Conservation (phyloP, 2,329 filamentous ascomycete genomes). For the Epichloe uncinata region DNA sequence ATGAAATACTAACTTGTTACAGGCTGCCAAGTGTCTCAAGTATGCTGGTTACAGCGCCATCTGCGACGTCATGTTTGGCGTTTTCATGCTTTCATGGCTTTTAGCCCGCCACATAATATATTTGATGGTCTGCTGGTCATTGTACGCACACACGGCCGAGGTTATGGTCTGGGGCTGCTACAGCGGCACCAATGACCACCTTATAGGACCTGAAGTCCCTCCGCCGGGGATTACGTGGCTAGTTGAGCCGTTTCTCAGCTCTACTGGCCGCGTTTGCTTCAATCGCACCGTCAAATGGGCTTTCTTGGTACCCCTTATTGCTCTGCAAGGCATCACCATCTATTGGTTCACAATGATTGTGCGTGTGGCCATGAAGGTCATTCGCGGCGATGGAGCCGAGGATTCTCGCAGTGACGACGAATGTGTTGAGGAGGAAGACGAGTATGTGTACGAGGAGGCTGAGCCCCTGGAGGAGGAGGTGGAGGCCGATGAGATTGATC, state of each 20-base stretch:
- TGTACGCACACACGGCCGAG: conserved; percentile 51
- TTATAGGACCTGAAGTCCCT: conserved; percentile 38
- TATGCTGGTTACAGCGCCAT: conserved; percentile 64
- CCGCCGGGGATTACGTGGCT: conserved; percentile 47
- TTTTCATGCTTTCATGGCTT: conserved; percentile 82
- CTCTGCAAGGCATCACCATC: conserved; percentile 67
- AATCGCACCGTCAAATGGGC: conserved; percentile 59
- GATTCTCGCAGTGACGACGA: conserved; percentile 79
- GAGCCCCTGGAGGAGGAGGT: conserved; percentile 59
- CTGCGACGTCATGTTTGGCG: conserved; percentile 72
- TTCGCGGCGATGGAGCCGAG: conserved; percentile 65
- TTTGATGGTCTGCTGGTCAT: conserved; percentile 66
- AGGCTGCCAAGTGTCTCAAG: conserved; percentile 88
- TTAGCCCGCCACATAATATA: conserved; percentile 72
- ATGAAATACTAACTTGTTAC: neutral
- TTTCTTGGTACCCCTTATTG: conserved; percentile 64
- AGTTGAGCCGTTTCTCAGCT: conserved; percentile 58
- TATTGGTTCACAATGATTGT: conserved; percentile 87
- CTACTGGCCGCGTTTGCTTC: conserved; percentile 67
- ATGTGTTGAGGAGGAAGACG: conserved; percentile 41
- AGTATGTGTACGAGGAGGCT: conserved; percentile 40
- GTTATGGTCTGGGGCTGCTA: conserved; percentile 62
- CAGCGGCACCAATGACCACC: conserved; percentile 38
- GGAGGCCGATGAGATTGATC: conserved; percentile 56
- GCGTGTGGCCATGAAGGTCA: conserved; percentile 65